Percentiles rank a stretch among this genome's conserved stretches.
Evolutionary conservation across 1,139 yeast species (phyloP).

Genomic region (Pichia sp.): DNA sequence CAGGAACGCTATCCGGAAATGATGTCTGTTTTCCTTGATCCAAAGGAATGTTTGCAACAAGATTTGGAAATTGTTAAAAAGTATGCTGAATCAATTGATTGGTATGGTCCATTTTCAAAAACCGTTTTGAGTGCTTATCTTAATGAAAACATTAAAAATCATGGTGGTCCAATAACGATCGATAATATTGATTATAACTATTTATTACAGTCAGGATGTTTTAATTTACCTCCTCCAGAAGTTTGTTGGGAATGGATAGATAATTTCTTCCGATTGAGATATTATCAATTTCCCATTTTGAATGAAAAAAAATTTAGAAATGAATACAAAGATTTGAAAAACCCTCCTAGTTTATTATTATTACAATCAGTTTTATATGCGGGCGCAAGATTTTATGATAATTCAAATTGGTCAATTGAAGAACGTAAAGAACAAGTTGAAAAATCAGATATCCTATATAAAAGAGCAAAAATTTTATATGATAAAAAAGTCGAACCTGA

Average conservation of each 20-base stretch:
- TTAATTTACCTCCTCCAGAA: constrained; percentile 55
- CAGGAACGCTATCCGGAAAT: constrained; percentile 19
- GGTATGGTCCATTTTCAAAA: constrained; percentile 18
- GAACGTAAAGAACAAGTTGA: constrained; percentile 14
- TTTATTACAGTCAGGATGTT: constrained; percentile 65
- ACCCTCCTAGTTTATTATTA: constrained; percentile 63
- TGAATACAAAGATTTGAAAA: constrained; percentile 49
- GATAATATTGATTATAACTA: constrained; percentile 66
- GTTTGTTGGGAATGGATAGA: constrained; percentile 57
- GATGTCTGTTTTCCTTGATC: constrained; percentile 16
- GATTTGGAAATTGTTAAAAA: constrained; percentile 11
- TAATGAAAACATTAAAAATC: constrained; percentile 22
- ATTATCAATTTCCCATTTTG: constrained; percentile 47
- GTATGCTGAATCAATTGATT: constrained; percentile 19
- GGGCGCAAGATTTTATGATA: constrained; percentile 41
- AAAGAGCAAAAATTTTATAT: constrained; percentile 71
- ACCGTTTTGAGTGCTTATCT: constrained; percentile 22
- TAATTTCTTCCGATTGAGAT: constrained; percentile 57
- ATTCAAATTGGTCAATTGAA: constrained; percentile 17
- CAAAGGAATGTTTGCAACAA: constrained; percentile 15
- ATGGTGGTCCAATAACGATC: constrained; percentile 31
- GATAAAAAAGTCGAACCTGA: constrained; percentile 68
- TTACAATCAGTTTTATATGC: constrained; percentile 67
- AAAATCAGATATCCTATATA: constrained; percentile 48
- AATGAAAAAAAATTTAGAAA: constrained; percentile 59